Base-by-base conservation (phyloP, 2,329 filamentous ascomycete species). In the Metarhizium anisopliae region DNA sequence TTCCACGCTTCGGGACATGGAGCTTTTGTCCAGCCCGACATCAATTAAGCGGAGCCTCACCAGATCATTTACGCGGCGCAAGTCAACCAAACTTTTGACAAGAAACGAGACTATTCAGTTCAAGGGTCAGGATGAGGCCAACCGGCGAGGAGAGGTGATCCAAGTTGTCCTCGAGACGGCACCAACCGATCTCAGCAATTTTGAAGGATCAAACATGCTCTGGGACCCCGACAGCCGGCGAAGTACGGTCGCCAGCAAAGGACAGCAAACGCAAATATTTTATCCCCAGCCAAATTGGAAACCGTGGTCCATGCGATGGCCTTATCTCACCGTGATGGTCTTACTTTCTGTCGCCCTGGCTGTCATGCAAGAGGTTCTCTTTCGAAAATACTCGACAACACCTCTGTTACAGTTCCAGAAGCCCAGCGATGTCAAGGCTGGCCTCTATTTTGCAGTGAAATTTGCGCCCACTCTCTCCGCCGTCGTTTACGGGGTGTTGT, bases 241-340 rank as follows among this genome's bases (percentile, higher is more conserved):
- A 25, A 69, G 72, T 14, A 74, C 70, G 1, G 70, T 74, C 47
- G 67, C 71, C 3, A 60, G 61, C n/a, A 68, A 67, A 42, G 65
- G 69, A 16, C 67, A 71, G 55, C 50, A 53, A 18, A 74, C 74
- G 0, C 72, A 81, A 55, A 68, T 83, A 0, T 84, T 83, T 60
- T 85, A 82, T 59, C 82, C 83, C 0, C 79, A 82, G 56, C 80
- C 82, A 2, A 80, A 87, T 66, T 87, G 84, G 84, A 85, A 83
- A 64, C 84, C 84, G 0, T 79, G 84, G 58, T 78, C 79, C 0
- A 86, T 87, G 82, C 74, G 80, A 35, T 81, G 79, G 75, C 81
- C 81, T 0, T 87, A 85, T 61, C 72, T 87, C 2, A 63, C 70
- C 1, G 65, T 73, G 40, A 70, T 87, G 18, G 74, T 85, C 29